Evolutionary conservation across 2,329 filamentous ascomycete genomes (phyloP).

Genomic region (Aspergillus bombycis): DNA sequence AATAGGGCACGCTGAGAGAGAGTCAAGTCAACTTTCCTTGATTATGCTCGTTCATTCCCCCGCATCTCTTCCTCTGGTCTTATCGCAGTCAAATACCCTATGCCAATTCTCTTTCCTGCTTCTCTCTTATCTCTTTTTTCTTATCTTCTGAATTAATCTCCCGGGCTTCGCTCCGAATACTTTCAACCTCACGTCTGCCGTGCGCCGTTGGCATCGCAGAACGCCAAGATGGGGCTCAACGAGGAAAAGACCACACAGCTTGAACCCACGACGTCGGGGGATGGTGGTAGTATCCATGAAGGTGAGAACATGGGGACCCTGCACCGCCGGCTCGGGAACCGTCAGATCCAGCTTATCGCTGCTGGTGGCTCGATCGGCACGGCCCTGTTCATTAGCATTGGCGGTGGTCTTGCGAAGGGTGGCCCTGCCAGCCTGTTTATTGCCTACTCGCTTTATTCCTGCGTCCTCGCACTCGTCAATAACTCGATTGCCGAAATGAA

Average conservation of each 20-base stretch:
- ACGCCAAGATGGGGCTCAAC: not conserved
- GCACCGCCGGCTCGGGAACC: slow-evolving; percentile 20
- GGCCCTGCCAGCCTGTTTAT: slow-evolving; percentile 44
- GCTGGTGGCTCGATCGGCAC: slow-evolving; percentile 47
- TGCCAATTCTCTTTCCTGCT: not conserved
- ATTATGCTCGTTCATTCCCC: not conserved
- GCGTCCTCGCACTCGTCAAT: slow-evolving; percentile 40
- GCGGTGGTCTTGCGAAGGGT: slow-evolving; percentile 40
- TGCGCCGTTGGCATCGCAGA: too few relatives aligned
- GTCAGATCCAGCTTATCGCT: slow-evolving; percentile 35
- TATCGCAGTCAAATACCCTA: not conserved
- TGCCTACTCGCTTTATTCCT: slow-evolving; percentile 35
- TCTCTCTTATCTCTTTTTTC: not conserved
- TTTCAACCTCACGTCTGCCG: not conserved
- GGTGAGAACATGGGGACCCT: slow-evolving; percentile 7
- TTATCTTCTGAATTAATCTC: not conserved
- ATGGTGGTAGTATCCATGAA: not conserved
- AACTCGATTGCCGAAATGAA: slow-evolving; percentile 51
- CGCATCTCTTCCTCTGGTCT: not conserved
- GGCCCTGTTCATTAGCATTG: slow-evolving; percentile 45
- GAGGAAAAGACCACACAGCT: slow-evolving; percentile 1
- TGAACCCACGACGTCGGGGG: not conserved
- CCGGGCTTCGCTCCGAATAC: not conserved
- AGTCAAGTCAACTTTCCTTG: not conserved
- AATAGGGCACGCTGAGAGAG: not conserved